These are phyloP conservation scores for Cryptococcus sp. DNA, from an alignment of 1,284 basidiomycete species.

Conservation along the genomic window DNA sequence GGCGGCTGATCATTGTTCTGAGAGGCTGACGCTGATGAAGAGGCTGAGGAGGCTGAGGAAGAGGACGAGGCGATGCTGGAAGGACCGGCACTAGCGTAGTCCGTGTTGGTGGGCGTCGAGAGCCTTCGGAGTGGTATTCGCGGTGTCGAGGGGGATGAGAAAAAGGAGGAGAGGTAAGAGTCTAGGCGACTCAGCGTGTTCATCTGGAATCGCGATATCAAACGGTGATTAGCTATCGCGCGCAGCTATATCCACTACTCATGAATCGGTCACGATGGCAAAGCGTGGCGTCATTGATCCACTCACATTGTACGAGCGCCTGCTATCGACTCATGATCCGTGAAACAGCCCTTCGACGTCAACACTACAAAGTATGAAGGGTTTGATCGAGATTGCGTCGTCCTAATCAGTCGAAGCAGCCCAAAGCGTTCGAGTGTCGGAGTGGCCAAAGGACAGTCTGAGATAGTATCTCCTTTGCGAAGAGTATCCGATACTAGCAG, in stretches of 20 bases:
- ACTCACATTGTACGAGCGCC: not conserved
- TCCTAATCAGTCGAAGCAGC: too few relatives aligned
- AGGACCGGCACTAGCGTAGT: not conserved
- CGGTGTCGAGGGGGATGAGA: slow-evolving; percentile 4
- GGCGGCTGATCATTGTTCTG: not conserved
- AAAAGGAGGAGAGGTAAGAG: slow-evolving; percentile 27
- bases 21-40: not conserved
- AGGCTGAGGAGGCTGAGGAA: not conserved
- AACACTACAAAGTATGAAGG: too few relatives aligned
- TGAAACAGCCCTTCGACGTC: too few relatives aligned
- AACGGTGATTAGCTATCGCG: not conserved
- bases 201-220: slow-evolving; percentile 20
- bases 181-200: slow-evolving; percentile 43
- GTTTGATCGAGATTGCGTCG: too few relatives aligned
- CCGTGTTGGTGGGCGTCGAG: not conserved
- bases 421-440: too few relatives aligned
- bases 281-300: not conserved
- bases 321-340: slow-evolving; percentile 1
- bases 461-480: too few relatives aligned
- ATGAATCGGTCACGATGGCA: not conserved
- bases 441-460: too few relatives aligned
- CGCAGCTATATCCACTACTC: not conserved
- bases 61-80: slow-evolving; percentile 1
- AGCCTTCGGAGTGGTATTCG: not conserved
- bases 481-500: too few relatives aligned